These are phyloP conservation scores for Acorus gramineus DNA, from an alignment of 106 monocot genomes.

Conservation along the genomic window DNA sequence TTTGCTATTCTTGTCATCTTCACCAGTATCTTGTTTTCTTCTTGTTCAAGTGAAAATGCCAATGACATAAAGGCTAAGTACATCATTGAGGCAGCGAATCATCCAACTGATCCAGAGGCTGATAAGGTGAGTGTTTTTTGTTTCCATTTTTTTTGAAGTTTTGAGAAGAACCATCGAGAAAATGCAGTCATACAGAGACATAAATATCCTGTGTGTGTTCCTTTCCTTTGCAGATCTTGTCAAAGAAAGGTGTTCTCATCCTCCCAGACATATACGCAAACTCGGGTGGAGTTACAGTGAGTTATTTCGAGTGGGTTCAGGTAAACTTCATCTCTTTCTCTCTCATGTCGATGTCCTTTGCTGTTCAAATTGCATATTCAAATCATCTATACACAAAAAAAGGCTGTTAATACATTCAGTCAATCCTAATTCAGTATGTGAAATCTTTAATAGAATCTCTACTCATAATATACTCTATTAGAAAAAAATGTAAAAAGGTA, in stretches of 20 bases:
- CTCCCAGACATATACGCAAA: constrained; percentile 88
- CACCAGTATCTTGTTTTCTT: background rate
- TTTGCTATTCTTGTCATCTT: no score
- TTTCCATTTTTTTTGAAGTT: no score
- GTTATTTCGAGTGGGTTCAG: constrained; percentile 99
- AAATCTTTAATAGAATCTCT: no score
- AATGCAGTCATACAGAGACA: no score
- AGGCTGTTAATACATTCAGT: no score
- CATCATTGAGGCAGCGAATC: constrained; percentile 80
- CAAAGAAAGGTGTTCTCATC: constrained; percentile 82
- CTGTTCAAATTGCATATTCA: no score
- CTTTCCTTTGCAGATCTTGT: constrained; percentile 47
- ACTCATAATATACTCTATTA: no score
- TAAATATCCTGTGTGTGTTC: background rate
- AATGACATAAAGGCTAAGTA: constrained; percentile 66
- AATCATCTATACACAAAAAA: no score
- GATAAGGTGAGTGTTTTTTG: constrained; percentile 41
- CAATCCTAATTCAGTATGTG: no score
- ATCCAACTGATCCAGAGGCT: constrained; percentile 80
- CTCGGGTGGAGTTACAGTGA: constrained; percentile 86
- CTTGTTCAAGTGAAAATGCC: constrained; percentile 48
- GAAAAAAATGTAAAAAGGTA: no score
- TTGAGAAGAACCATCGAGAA: no score
- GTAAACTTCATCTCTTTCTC: constrained; percentile 12
- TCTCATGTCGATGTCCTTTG: background rate